Evolutionary conservation across 1,139 yeast genomes (phyloP).

Genomic region (Sugiyamaella sp.): DNA sequence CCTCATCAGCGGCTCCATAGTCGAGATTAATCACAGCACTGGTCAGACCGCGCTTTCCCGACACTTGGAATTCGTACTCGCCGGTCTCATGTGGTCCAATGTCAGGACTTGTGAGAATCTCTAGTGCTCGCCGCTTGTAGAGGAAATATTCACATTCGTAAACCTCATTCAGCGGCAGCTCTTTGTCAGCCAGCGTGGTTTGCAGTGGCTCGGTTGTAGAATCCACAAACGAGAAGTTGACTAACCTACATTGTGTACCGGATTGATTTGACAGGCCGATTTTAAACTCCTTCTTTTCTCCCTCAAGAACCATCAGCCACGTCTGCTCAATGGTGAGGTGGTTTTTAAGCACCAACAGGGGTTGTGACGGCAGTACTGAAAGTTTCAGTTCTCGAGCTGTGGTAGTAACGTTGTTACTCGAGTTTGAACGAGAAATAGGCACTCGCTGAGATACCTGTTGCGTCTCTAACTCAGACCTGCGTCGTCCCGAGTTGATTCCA

Average conservation of each 20-base stretch:
- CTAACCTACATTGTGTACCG: constrained; percentile 55
- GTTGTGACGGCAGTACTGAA: constrained; percentile 66
- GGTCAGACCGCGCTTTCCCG: constrained; percentile 75
- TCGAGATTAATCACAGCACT: constrained; percentile 68
- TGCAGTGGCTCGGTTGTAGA: constrained; percentile 70
- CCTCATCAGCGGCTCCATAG: constrained; percentile 50
- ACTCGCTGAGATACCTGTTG: too few relatives aligned
- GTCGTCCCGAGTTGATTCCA: constrained; percentile 36
- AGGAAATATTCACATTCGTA: constrained; percentile 77
- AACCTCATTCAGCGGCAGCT: constrained; percentile 59
- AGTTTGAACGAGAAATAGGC: too few relatives aligned
- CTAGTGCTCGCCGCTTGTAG: constrained; percentile 60
- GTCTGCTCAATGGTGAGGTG: constrained; percentile 58
- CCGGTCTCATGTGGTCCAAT: constrained; percentile 35
- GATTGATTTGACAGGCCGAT: constrained; percentile 63
- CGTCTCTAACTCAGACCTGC: too few relatives aligned
- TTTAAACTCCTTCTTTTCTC: constrained; percentile 60
- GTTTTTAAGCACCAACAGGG: constrained; percentile 57
- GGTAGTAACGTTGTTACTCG: too few relatives aligned
- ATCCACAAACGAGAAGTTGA: constrained; percentile 64
- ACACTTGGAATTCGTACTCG: constrained; percentile 58
- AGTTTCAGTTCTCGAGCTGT: constrained; percentile 25
- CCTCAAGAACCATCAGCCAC: constrained; percentile 80
- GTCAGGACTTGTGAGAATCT: constrained; percentile 30
- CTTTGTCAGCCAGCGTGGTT: constrained; percentile 48